Conservation (phyloP, 2,329 filamentous ascomycete species). For the Aspergillus sp. region DNA sequence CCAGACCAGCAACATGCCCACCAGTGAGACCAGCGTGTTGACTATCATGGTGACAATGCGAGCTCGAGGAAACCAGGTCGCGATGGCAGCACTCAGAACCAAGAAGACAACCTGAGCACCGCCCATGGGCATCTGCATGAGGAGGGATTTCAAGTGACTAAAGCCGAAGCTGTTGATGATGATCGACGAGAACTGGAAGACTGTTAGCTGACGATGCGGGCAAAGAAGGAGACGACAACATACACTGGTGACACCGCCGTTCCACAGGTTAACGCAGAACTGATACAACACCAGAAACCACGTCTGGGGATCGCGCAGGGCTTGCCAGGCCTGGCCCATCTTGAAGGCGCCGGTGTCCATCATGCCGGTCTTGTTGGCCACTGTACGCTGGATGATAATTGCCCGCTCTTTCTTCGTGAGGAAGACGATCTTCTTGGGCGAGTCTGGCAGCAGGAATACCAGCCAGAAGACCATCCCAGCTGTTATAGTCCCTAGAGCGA, state of each 20-base stretch:
- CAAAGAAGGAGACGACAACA: too few relatives aligned
- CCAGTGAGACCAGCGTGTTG: slow-evolving; percentile 28
- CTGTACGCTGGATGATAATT: slow-evolving; percentile 54
- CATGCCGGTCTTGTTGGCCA: slow-evolving; percentile 53
- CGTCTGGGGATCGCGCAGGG: slow-evolving; percentile 31
- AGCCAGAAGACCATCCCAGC: slow-evolving; percentile 19
- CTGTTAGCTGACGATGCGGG: neutral
- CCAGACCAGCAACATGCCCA: slow-evolving; percentile 37
- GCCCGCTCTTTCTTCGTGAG: slow-evolving; percentile 41
- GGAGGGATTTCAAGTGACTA: slow-evolving; percentile 34
- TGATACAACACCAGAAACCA: slow-evolving; percentile 35
- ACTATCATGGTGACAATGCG: slow-evolving; percentile 36
- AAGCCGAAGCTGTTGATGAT: slow-evolving; percentile 41
- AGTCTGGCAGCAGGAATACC: slow-evolving; percentile 23
- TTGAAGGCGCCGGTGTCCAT: slow-evolving; percentile 51
- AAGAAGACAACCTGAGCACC: slow-evolving; percentile 35
- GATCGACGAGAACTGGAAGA: slow-evolving; percentile 31
- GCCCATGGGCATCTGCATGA: slow-evolving; percentile 39
- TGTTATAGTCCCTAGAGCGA: slow-evolving; percentile 31
- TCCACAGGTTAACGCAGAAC: slow-evolving; percentile 33
- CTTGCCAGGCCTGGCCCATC: slow-evolving; percentile 41
- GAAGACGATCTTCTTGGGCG: slow-evolving; percentile 43
- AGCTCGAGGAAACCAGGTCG: slow-evolving; percentile 26
- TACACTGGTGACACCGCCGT: slow-evolving; percentile 35
- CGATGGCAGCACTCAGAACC: slow-evolving; percentile 26